phyloP scores from a whole-genome alignment of 768 basidiomycete genomes.

The Suillus fuscotomentosus region DNA sequence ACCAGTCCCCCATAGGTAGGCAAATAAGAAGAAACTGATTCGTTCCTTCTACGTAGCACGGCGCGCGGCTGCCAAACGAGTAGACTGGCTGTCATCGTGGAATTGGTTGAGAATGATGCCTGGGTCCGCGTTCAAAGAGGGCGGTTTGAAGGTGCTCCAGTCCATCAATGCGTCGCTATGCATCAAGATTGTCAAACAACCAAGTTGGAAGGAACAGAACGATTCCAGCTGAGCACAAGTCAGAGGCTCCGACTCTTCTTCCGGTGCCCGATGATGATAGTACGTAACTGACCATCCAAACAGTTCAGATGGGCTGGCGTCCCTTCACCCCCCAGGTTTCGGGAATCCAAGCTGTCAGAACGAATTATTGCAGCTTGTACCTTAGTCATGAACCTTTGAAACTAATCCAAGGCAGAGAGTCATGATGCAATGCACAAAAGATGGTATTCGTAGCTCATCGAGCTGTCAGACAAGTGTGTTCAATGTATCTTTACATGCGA shows the following conservation, averaged over 20 bases:
- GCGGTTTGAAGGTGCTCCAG: too few relatives aligned
- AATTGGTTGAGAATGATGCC: background rate
- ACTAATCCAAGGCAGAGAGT: background rate
- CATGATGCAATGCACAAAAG: background rate
- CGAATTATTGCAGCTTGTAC: too few relatives aligned
- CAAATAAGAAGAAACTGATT: background rate
- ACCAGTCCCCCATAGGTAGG: background rate
- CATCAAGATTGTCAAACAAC: background rate
- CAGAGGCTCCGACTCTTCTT: background rate
- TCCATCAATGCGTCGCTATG: background rate
- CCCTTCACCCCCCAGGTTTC: too few relatives aligned
- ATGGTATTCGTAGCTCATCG: constrained; percentile 14
- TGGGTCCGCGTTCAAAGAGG: background rate
- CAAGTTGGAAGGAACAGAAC: background rate
- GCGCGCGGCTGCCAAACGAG: background rate
- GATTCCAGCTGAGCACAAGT: background rate
- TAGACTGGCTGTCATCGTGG: background rate
- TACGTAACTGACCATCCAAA: background rate
- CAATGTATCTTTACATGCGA: constrained; percentile 28
- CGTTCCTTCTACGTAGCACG: background rate
- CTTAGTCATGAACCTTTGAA: background rate
- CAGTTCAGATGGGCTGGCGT: background rate
- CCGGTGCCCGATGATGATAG: background rate
- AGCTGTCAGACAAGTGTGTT: constrained; percentile 9
- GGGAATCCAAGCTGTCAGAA: too few relatives aligned